Evolutionary conservation across 768 basidiomycete species (phyloP).

Genomic region (Tylopilus vinaceipallidus): DNA sequence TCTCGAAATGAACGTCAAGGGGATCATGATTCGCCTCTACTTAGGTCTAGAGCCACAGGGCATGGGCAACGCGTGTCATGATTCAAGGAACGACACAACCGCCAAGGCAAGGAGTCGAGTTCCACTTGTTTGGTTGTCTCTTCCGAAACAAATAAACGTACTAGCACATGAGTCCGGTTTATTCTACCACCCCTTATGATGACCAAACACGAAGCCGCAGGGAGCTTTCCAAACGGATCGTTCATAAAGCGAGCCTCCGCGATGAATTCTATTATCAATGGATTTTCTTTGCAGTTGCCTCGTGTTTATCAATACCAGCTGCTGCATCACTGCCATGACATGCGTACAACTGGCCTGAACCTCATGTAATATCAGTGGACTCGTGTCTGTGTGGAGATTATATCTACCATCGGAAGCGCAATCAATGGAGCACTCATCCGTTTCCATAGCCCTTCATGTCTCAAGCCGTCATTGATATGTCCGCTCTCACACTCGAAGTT

Average conservation of each 20-base stretch:
- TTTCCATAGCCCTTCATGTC: constrained; percentile 25
- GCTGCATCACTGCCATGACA: constrained; percentile 21
- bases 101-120: not conserved
- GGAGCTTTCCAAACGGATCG: constrained; percentile 18
- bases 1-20: not conserved
- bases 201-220: constrained; percentile 12
- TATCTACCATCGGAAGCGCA: constrained; percentile 26
- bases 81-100: constrained; percentile 2
- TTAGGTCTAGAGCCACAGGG: constrained; percentile 10
- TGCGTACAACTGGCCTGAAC: constrained; percentile 29
- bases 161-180: not conserved
- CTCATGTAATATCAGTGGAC: constrained; percentile 22
- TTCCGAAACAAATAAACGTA: constrained; percentile 21
- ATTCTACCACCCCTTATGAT: constrained; percentile 5
- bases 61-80: constrained; percentile 23
- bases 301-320: constrained; percentile 24
- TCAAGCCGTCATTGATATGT: constrained; percentile 23
- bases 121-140: constrained; percentile 1
- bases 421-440: constrained; percentile 14
- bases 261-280: not conserved
- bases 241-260: not conserved
- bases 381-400: constrained; percentile 19
- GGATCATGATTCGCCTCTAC: not conserved
- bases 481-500: constrained; percentile 30
- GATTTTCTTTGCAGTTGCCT: constrained; percentile 15